These are phyloP conservation scores for Ascochyta clinopodiicola DNA, from an alignment of 2,329 filamentous ascomycete genomes.

Conservation along the genomic window DNA sequence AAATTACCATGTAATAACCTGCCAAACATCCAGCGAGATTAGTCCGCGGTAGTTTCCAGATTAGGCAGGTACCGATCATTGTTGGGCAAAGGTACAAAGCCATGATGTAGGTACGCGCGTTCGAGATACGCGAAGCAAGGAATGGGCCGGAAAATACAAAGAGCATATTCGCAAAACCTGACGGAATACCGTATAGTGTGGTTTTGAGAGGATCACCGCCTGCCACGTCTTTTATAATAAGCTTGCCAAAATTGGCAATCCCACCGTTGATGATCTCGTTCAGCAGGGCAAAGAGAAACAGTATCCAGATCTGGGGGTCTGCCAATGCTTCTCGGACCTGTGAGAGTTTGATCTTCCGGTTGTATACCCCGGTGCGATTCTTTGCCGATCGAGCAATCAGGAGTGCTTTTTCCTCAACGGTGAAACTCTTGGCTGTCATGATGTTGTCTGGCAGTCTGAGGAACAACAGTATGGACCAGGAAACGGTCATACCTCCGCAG, in stretches of 20 bases:
- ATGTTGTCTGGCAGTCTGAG: slow-evolving; percentile 53
- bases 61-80: slow-evolving; percentile 55
- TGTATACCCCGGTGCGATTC: slow-evolving; percentile 53
- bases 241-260: slow-evolving; percentile 62
- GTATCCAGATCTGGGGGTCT: slow-evolving; percentile 55
- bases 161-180: slow-evolving; percentile 61
- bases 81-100: slow-evolving; percentile 60
- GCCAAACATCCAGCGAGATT: slow-evolving; percentile 56
- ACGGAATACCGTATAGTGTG: slow-evolving; percentile 61
- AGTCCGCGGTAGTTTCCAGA: slow-evolving; percentile 57
- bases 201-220: slow-evolving; percentile 52
- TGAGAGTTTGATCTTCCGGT: slow-evolving; percentile 55
- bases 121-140: slow-evolving; percentile 59
- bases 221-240: slow-evolving; percentile 61
- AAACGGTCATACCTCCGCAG: slow-evolving; percentile 53
- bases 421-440: slow-evolving; percentile 52
- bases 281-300: slow-evolving; percentile 56
- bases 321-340: slow-evolving; percentile 58
- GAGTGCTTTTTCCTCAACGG: slow-evolving; percentile 52
- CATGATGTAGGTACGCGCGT: slow-evolving; percentile 62
- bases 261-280: slow-evolving; percentile 64
- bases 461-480: slow-evolving; percentile 53
- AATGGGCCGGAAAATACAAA: slow-evolving; percentile 62
- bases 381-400: slow-evolving; percentile 51
- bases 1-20: slow-evolving; percentile 57